Percentiles rank a stretch among this genome's conserved stretches.
Evolutionary conservation across 305 asterid species (phyloP).

Genomic region (Fraxinus albicans): DNA sequence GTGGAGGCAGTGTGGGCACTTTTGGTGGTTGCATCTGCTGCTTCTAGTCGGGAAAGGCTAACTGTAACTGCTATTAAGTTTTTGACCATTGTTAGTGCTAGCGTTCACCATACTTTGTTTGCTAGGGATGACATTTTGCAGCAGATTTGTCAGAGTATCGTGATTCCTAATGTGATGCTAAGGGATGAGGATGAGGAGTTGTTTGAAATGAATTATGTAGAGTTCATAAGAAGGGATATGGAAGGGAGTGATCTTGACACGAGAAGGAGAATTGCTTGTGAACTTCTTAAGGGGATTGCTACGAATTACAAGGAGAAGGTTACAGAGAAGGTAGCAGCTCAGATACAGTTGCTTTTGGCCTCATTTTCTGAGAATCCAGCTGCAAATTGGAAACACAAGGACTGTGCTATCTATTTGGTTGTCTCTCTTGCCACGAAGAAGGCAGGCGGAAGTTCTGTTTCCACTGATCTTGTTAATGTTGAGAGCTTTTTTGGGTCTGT

Average conservation of each 20-base stretch:
- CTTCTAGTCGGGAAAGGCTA: conserved; percentile 69
- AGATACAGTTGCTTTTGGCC: conserved; percentile 63
- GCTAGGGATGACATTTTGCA: conserved; percentile 70
- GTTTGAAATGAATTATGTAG: conserved; percentile 87
- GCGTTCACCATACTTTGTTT: conserved; percentile 76
- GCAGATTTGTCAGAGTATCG: conserved; percentile 76
- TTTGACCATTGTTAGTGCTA: conserved; percentile 75
- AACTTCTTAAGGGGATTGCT: conserved; percentile 93
- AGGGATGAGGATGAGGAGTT: conserved; percentile 96
- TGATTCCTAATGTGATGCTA: conserved; percentile 94
- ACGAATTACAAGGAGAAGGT: conserved; percentile 71
- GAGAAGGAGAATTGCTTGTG: conserved; percentile 96
- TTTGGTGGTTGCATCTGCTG: conserved; percentile 62
- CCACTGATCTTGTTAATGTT: conserved; percentile 89
- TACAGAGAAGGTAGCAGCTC: conserved; percentile 65
- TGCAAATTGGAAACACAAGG: conserved; percentile 89
- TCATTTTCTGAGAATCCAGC: conserved; percentile 68
- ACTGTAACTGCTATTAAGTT: conserved; percentile 88
- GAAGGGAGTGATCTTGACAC: conserved; percentile 97
- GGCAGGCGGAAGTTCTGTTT: conserved; percentile 71
- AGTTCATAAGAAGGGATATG: conserved; percentile 94
- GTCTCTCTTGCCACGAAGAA: conserved; percentile 90
- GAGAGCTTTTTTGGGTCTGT: conserved; percentile 79
- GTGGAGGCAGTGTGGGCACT: conserved; percentile 92
- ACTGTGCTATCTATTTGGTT: conserved; percentile 88